Evolutionary conservation across 2,329 filamentous ascomycete species (phyloP).

Genomic region (Nemania diffusa): DNA sequence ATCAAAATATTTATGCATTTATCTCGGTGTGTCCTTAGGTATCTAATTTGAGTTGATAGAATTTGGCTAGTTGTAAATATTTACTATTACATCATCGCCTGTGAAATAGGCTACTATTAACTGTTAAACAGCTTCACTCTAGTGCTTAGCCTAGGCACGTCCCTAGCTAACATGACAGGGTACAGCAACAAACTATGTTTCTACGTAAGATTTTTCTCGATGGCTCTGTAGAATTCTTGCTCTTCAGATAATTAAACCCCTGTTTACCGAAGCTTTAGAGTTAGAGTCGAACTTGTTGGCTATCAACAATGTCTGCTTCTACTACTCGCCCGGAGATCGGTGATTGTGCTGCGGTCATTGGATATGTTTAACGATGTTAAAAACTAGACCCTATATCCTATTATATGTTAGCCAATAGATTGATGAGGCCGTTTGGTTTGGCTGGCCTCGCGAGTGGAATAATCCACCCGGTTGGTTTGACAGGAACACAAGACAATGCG

Average conservation of each 20-base stretch:
- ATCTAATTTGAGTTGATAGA: not conserved
- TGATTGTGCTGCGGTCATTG: not conserved
- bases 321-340: not conserved
- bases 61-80: too few species aligned
- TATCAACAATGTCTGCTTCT: constrained; percentile 6
- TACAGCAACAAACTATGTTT: constrained; percentile 1
- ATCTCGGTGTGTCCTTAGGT: not conserved
- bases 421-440: constrained; percentile 8
- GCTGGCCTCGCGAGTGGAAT: not conserved
- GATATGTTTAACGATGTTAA: not conserved
- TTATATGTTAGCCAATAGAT: constrained; percentile 14
- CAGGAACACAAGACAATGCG: not conserved
- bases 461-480: not conserved
- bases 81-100: not conserved
- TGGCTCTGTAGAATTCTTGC: not conserved
- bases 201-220: not conserved
- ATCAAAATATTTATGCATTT: not conserved
- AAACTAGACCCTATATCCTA: too few species aligned
- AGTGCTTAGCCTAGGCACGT: not conserved
- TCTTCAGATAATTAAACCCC: not conserved
- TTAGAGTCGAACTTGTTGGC: not conserved
- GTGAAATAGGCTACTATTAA: too few species aligned
- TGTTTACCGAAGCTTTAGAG: constrained; percentile 15
- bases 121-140: constrained; percentile 21
- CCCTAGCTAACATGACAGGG: constrained; percentile 14